Evolutionary conservation across 2,329 filamentous ascomycete species (phyloP), one percentile per base, ranked within the genome.

Genomic region (Blumeria hordei): DNA sequence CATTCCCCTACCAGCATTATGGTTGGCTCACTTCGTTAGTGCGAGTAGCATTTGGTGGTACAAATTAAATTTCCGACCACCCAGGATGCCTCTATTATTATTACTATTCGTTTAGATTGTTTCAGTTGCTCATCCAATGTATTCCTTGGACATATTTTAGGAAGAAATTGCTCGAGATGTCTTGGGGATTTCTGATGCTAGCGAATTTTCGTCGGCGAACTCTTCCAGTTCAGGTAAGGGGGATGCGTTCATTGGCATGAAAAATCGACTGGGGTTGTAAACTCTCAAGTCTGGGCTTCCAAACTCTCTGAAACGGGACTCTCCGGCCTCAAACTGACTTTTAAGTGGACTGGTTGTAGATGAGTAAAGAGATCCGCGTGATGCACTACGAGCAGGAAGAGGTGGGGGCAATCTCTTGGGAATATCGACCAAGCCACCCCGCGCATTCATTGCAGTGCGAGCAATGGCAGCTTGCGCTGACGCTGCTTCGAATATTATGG

Each of bases 371-470:
- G 34, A 11, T 8, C 53, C 51, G 58, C 65, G 59, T 9, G 80
- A 80, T 0, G 86, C 83, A 64, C 84, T 94, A 51, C 88, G 74
- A 3, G 78, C 74, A 1, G 88, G 88, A 11, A 94, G 52, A 18
- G 64, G 74, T 8, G 84, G 80, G 0, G 86, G 78, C 1, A 81
- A 68, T 37, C 87, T 77, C 69, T 90, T 93, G 11, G 85, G 80
- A 57, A 95, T 94, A 49, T 79, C 88, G 33, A 95, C 85, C 53
- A 95, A 72, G 53, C 83, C 82, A 28, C 87, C 85, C 63, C 85
- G 83, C 41, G 79, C 82, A 32, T 64, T 65, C 37, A 65, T 61
- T 7, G 60, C 59, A 50, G 61, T 58, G 1, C 83, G 78, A 2
- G 76, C 74, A 51, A 78, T 70, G 14, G 77, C 69, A 14, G 74